Percentiles rank a stretch among this genome's conserved stretches.
phyloP scores from a whole-genome alignment of 495 filamentous ascomycete species.

The Daldinia loculata region DNA sequence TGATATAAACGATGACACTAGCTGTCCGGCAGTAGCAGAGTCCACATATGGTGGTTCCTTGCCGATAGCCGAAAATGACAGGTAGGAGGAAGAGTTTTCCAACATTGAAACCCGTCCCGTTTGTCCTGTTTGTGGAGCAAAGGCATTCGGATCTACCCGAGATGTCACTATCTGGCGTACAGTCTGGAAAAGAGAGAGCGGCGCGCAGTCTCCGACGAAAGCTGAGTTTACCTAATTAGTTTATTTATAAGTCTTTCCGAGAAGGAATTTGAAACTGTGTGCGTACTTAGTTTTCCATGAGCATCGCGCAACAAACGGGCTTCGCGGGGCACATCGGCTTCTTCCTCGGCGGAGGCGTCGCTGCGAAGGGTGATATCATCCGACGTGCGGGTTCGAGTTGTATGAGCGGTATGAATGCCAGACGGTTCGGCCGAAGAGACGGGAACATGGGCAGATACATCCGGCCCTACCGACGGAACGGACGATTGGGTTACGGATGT shows the following conservation, averaged over 20 bases:
- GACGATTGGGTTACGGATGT: constrained; percentile 22
- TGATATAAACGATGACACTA: constrained; percentile 49
- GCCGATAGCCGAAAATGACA: constrained; percentile 11
- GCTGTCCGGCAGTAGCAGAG: constrained; percentile 14
- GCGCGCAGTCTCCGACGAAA: constrained; percentile 75
- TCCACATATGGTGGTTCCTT: constrained; percentile 43
- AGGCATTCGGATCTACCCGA: constrained; percentile 67
- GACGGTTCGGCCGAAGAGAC: background rate
- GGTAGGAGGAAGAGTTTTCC: constrained; percentile 55
- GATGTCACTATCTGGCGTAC: constrained; percentile 72
- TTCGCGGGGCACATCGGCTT: constrained; percentile 57
- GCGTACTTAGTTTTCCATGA: constrained; percentile 63
- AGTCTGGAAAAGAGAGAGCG: constrained; percentile 72
- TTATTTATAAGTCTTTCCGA: background rate
- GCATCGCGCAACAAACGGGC: constrained; percentile 65
- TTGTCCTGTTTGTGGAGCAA: constrained; percentile 70
- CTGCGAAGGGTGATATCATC: constrained; percentile 24
- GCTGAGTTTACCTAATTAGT: constrained; percentile 32
- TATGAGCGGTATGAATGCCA: background rate
- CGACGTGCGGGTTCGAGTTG: background rate
- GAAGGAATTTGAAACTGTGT: background rate
- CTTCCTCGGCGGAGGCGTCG: constrained; percentile 48
- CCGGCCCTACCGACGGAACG: constrained; percentile 19
- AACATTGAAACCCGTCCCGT: constrained; percentile 70
- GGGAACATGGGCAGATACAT: constrained; percentile 15